Evolutionary conservation across 192 early-diverging fungal genomes (phyloP).

Genomic region (Geranomyces michiganensis): DNA sequence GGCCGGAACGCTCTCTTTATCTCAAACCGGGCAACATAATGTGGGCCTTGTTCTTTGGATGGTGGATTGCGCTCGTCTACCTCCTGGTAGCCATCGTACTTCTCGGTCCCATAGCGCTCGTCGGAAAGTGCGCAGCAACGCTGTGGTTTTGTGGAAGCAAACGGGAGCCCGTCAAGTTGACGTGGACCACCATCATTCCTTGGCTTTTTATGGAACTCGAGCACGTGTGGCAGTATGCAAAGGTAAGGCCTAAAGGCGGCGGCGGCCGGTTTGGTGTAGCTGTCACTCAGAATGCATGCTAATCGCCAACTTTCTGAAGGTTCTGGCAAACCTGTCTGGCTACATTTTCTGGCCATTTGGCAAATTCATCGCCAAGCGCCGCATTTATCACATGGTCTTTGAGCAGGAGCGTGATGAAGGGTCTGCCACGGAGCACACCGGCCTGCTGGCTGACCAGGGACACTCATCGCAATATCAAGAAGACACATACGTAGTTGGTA

Average conservation of each 20-base stretch:
- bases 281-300: too few relatives aligned
- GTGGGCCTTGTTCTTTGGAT: constrained; percentile 87
- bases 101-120: constrained; percentile 38
- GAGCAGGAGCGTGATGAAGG: constrained; percentile 27
- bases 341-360: constrained; percentile 99
- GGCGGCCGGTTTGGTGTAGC: too few relatives aligned
- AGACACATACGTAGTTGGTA: constrained; percentile 37
- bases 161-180: constrained; percentile 43
- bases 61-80: constrained; percentile 79
- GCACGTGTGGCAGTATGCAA: constrained; percentile 28
- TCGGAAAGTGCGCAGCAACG: constrained; percentile 36
- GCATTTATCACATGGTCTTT: constrained; percentile 41
- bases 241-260: constrained; percentile 12
- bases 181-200: constrained; percentile 46
- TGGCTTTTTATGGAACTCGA: constrained; percentile 29
- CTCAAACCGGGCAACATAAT: constrained; percentile 83
- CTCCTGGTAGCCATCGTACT: constrained; percentile 64
- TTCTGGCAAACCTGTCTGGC: constrained; percentile 73
- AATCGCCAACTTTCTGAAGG: constrained; percentile 31
- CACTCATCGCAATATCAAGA: constrained; percentile 10
- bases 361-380: constrained; percentile 77
- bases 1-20: constrained; percentile 59
- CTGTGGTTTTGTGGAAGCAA: constrained; percentile 27
- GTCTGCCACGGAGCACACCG: constrained; percentile 33
- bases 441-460: constrained; percentile 20